These are phyloP conservation scores for Coemansia sp. DNA, from an alignment of 192 early-diverging fungal genomes.

Conservation along the genomic window DNA sequence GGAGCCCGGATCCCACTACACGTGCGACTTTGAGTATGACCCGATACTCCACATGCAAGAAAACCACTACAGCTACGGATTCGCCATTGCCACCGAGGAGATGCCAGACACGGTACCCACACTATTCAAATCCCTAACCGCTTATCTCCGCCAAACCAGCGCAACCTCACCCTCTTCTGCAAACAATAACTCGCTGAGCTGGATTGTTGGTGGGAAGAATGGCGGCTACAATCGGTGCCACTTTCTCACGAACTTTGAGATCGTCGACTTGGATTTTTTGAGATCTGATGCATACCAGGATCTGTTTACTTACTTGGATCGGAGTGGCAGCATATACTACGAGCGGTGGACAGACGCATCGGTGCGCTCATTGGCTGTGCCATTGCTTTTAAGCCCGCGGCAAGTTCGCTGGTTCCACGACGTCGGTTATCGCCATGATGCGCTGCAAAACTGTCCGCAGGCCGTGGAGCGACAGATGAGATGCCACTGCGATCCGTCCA, in stretches of 20 bases:
- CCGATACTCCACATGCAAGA: conserved; percentile 44
- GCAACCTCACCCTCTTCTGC: conserved; percentile 9
- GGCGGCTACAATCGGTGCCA: conserved; percentile 67
- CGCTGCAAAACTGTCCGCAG: conserved; percentile 40
- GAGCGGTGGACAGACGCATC: conserved; percentile 70
- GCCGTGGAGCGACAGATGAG: conserved; percentile 26
- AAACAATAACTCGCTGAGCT: conserved; percentile 18
- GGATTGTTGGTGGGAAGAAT: conserved; percentile 29
- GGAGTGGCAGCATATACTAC: conserved; percentile 85
- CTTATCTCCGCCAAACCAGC: conserved; percentile 19
- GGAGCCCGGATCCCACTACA: conserved; percentile 49
- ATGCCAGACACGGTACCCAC: conserved; percentile 31
- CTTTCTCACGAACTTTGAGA: conserved; percentile 90
- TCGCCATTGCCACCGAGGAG: conserved; percentile 23
- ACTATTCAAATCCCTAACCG: conserved; percentile 22
- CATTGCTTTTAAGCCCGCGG: conserved; percentile 54
- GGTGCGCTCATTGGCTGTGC: conserved; percentile 67
- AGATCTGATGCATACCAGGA: conserved; percentile 58
- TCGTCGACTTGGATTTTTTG: conserved; percentile 73
- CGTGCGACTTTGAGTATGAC: conserved; percentile 46
- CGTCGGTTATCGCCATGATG: conserved; percentile 63
- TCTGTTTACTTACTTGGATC: conserved; percentile 74
- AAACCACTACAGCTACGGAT: conserved; percentile 35
- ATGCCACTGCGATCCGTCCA: conserved; percentile 34
- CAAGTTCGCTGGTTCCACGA: conserved; percentile 74